These are phyloP conservation scores for Pichia exigua DNA, from an alignment of 805 yeast genomes.

Conservation along the genomic window DNA sequence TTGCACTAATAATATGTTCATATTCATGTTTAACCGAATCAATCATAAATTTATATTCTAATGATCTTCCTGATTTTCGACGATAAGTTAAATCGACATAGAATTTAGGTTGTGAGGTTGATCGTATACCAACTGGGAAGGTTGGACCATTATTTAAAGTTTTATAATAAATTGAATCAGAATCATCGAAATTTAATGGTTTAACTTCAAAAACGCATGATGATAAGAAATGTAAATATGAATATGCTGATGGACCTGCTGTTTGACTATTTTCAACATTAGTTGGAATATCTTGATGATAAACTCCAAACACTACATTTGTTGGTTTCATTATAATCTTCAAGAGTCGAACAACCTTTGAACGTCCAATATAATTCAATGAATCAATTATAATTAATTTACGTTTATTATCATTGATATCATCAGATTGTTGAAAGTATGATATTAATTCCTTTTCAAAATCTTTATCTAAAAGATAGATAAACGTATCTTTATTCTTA, in stretches of 20 bases:
- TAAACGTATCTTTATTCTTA: constrained; percentile 33
- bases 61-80: constrained; percentile 78
- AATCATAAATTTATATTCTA: constrained; percentile 45
- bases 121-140: constrained; percentile 6
- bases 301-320: constrained; percentile 38
- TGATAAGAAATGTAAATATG: constrained; percentile 55
- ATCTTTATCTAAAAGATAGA: constrained; percentile 34
- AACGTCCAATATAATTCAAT: constrained; percentile 45
- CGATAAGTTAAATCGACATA: constrained; percentile 52
- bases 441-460: neutral
- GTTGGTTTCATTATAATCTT: constrained; percentile 32
- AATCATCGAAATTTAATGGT: constrained; percentile 31
- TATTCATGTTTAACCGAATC: constrained; percentile 39
- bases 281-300: constrained; percentile 35
- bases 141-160: constrained; percentile 2
- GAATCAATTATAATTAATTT: constrained; percentile 54
- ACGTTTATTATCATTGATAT: constrained; percentile 4
- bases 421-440: neutral
- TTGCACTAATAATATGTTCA: constrained; percentile 20
- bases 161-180: constrained; percentile 1
- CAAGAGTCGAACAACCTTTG: constrained; percentile 34
- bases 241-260: constrained; percentile 17
- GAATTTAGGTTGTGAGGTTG: constrained; percentile 24
- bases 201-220: constrained; percentile 59
- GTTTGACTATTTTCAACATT: constrained; percentile 1